Evolutionary conservation across 345 rosid genomes (phyloP).

Genomic region (Eutrema japonicum): DNA sequence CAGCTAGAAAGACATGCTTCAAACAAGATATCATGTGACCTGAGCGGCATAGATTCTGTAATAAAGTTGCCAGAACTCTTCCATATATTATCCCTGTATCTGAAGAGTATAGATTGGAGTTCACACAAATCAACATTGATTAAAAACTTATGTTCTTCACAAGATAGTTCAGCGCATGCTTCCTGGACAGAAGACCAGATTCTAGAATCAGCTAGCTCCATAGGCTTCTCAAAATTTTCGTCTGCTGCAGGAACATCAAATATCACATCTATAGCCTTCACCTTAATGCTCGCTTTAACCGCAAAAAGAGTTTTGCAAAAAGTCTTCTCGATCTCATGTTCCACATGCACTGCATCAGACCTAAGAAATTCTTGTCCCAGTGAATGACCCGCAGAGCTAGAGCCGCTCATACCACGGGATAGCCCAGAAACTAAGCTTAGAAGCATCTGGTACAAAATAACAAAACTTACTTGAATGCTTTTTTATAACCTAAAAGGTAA

Average conservation of each 20-base stretch:
- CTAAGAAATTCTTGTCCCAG: slow-evolving; percentile 48
- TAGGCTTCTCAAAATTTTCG: slow-evolving; percentile 41
- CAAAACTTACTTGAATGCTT: slow-evolving; percentile 32
- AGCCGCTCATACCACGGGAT: slow-evolving; percentile 48
- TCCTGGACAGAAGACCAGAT: slow-evolving; percentile 62
- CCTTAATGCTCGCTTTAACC: slow-evolving; percentile 55
- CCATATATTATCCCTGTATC: slow-evolving; percentile 51
- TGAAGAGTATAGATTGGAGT: slow-evolving; percentile 58
- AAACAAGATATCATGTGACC: slow-evolving; percentile 58
- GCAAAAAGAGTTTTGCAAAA: slow-evolving; percentile 44
- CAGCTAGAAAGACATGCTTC: slow-evolving; percentile 68
- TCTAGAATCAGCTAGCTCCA: slow-evolving; percentile 52
- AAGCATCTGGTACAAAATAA: slow-evolving; percentile 62
- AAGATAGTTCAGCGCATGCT: slow-evolving; percentile 51
- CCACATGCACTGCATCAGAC: slow-evolving; percentile 48
- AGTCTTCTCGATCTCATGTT: slow-evolving; percentile 45
- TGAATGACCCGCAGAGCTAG: slow-evolving; percentile 43
- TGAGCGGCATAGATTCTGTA: slow-evolving; percentile 46
- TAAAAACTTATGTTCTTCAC: slow-evolving; percentile 58
- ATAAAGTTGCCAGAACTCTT: slow-evolving; percentile 52
- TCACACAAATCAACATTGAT: slow-evolving; percentile 50
- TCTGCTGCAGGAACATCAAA: slow-evolving; percentile 56
- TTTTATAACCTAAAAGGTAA: slow-evolving; percentile 18
- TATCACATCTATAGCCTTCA: slow-evolving; percentile 62
- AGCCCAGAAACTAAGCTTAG: slow-evolving; percentile 55